These are phyloP conservation scores for Phaeosphaeriaceae sp. DNA, from an alignment of 2,329 filamentous ascomycete species.

Conservation along the genomic window DNA sequence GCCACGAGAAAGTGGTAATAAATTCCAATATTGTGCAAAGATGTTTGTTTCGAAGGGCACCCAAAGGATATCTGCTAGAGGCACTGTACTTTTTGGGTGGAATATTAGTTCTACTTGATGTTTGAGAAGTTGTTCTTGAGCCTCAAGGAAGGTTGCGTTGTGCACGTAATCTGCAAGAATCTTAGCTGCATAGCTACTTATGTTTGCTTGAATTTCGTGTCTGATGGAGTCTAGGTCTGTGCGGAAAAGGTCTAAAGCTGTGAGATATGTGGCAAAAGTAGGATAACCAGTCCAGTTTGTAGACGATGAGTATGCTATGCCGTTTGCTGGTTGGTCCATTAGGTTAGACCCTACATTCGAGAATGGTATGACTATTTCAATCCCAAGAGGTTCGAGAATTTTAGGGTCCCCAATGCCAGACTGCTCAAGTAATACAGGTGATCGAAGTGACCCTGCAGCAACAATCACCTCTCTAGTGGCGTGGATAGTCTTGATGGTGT, in stretches of 20 bases:
- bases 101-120: slow-evolving; percentile 60
- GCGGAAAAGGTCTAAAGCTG: slow-evolving; percentile 45
- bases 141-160: slow-evolving; percentile 28
- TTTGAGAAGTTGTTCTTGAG: slow-evolving; percentile 51
- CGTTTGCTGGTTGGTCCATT: slow-evolving; percentile 43
- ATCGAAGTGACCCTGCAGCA: slow-evolving; percentile 43
- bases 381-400: slow-evolving; percentile 29
- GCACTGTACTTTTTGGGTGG: slow-evolving; percentile 42
- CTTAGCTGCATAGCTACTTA: slow-evolving; percentile 35
- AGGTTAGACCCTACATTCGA: slow-evolving; percentile 43
- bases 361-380: slow-evolving; percentile 25
- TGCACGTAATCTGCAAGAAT: slow-evolving; percentile 28
- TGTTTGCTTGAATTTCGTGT: slow-evolving; percentile 28
- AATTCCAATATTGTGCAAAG: slow-evolving; percentile 49
- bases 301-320: slow-evolving; percentile 30
- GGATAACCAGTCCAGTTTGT: slow-evolving; percentile 49
- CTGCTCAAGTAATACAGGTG: slow-evolving; percentile 43
- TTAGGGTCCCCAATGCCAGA: slow-evolving; percentile 47
- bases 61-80: slow-evolving; percentile 57
- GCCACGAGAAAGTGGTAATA: slow-evolving; percentile 47
- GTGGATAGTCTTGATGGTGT: slow-evolving; percentile 20
- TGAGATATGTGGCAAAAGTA: slow-evolving; percentile 46
- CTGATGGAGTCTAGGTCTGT: slow-evolving; percentile 29
- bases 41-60: slow-evolving; percentile 36
- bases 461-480: slow-evolving; percentile 43